Conservation (phyloP, 2,329 filamentous ascomycete genomes). For the Ophiostoma ulmi region DNA sequence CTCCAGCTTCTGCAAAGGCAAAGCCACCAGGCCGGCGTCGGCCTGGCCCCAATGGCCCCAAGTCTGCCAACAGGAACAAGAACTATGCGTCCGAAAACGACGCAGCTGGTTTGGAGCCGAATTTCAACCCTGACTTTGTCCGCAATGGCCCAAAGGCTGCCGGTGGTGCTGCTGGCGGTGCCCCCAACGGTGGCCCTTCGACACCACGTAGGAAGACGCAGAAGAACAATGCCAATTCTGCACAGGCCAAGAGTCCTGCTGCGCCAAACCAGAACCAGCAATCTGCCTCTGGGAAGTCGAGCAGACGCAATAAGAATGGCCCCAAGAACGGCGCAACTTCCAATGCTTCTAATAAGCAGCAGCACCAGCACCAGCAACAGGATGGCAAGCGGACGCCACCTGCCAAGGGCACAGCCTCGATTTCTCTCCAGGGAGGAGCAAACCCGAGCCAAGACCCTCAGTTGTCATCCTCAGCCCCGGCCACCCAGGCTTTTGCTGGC, state of each 20-base stretch:
- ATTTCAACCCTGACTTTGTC: slow-evolving; percentile 35
- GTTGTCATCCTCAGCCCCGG: slow-evolving; percentile 27
- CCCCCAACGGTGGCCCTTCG: slow-evolving; percentile 13
- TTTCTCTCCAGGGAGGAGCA: background rate
- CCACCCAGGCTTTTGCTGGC: slow-evolving; percentile 69
- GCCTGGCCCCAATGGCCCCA: slow-evolving; percentile 37
- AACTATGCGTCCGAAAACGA: slow-evolving; percentile 59
- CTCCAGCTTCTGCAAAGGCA: slow-evolving; percentile 18
- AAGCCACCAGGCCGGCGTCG: slow-evolving; percentile 40
- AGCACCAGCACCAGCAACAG: background rate
- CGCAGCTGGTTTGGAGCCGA: slow-evolving; percentile 35
- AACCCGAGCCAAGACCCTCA: background rate
- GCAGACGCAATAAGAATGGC: slow-evolving; percentile 32
- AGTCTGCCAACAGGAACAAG: slow-evolving; percentile 40
- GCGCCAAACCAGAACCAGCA: slow-evolving; percentile 30
- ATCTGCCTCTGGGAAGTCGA: slow-evolving; percentile 30
- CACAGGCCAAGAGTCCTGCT: slow-evolving; percentile 28
- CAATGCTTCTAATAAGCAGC: slow-evolving; percentile 38
- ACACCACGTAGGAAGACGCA: slow-evolving; percentile 25
- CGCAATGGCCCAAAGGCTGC: slow-evolving; percentile 7
- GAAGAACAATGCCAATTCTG: slow-evolving; percentile 7
- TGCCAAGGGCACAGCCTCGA: slow-evolving; percentile 31
- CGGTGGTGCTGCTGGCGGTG: slow-evolving; percentile 4
- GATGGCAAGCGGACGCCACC: slow-evolving; percentile 43
- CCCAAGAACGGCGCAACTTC: slow-evolving; percentile 37